phyloP scores from a whole-genome alignment of 75 land plant genomes.

The Selaginella moellendorffii region DNA sequence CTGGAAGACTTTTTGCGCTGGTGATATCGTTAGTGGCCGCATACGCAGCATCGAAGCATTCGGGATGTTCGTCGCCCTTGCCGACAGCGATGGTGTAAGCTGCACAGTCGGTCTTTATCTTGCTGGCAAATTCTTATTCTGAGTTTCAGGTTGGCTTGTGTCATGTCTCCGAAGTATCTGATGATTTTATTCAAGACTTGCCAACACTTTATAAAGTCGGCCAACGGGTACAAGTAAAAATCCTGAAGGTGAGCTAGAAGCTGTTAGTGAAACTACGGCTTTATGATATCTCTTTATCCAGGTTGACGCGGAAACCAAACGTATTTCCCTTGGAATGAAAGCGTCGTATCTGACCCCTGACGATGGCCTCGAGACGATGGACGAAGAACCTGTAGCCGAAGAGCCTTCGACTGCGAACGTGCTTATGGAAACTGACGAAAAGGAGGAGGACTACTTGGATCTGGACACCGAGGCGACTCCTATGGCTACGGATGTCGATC shows the following conservation, averaged over 20 bases:
- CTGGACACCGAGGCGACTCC: too few relatives aligned
- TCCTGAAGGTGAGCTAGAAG: conserved; percentile 44
- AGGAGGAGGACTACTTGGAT: not conserved
- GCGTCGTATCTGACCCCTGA: conserved; percentile 32
- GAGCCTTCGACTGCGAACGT: too few relatives aligned
- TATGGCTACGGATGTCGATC: too few relatives aligned
- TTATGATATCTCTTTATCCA: conserved; percentile 14
- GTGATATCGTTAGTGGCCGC: conserved; percentile 48
- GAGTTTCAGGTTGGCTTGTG: conserved; percentile 67
- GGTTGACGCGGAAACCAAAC: conserved; percentile 48
- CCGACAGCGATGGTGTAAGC: conserved; percentile 47
- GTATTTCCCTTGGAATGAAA: conserved; percentile 74
- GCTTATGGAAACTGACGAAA: conserved; percentile 11
- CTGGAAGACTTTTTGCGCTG: conserved; percentile 34
- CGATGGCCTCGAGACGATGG: not conserved
- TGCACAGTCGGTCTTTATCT: not conserved
- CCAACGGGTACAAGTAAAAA: conserved; percentile 46
- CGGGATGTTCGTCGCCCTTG: conserved; percentile 63
- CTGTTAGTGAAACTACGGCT: not conserved
- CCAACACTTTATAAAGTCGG: conserved; percentile 44
- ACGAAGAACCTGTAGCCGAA: conserved; percentile 15
- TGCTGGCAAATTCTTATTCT: not conserved
- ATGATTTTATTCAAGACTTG: conserved; percentile 32
- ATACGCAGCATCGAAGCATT: conserved; percentile 47
- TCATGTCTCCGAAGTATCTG: conserved; percentile 72